These are phyloP conservation scores for Conticribra weissflogii DNA, from an alignment of 108 stramenopile genomes.

Conservation along the genomic window DNA sequence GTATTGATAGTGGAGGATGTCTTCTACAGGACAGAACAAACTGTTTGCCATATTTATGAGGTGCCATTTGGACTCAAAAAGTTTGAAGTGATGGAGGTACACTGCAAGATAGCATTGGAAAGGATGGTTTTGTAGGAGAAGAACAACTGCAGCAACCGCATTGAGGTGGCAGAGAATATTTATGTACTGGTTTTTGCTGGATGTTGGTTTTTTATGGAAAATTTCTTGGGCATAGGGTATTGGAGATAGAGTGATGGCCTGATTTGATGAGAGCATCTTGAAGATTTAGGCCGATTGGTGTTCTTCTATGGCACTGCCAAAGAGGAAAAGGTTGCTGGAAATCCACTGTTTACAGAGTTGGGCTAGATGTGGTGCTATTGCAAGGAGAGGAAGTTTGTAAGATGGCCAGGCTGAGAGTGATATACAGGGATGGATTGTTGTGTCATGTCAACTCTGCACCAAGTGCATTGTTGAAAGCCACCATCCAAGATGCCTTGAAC, in stretches of 20 bases:
- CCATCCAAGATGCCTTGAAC: not conserved
- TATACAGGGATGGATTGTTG: not conserved
- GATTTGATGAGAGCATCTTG: constrained; percentile 1
- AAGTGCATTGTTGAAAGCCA: constrained; percentile 2
- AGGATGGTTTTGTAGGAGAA: not conserved
- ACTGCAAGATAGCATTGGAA: not conserved
- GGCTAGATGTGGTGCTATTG: not conserved
- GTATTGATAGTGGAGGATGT: not conserved
- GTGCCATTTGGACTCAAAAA: not conserved
- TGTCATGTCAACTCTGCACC: not conserved
- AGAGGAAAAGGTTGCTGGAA: constrained; percentile 3
- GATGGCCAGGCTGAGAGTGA: not conserved
- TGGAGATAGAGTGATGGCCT: not conserved
- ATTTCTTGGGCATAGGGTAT: constrained; percentile 1
- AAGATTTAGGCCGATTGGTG: not conserved
- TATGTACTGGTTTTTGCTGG: constrained; percentile 4
- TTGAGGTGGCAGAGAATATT: not conserved
- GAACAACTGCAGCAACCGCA: not conserved
- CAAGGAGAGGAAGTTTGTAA: constrained; percentile 12
- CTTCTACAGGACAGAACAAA: not conserved
- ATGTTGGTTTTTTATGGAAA: not conserved
- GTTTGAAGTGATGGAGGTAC: not conserved
- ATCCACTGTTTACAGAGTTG: constrained; percentile 8
- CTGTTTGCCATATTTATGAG: not conserved
- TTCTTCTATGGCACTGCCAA: not conserved